Evolutionary conservation across 2,329 filamentous ascomycete genomes (phyloP), one percentile per base, ranked within the genome.

Genomic region (Pyrenophora seminiperda): DNA sequence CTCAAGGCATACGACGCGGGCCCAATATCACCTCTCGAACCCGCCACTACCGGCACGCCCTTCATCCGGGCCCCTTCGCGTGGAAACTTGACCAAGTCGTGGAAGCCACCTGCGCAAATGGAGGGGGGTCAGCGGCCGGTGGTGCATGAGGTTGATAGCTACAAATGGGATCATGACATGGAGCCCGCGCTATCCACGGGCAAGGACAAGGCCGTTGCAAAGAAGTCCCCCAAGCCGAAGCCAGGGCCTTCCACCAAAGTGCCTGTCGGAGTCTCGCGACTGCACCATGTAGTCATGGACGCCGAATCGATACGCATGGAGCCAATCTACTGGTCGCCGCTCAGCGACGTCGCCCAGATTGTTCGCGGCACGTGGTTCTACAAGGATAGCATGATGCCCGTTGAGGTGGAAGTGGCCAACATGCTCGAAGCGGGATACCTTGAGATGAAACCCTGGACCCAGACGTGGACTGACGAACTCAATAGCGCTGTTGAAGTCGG

Each of bases 361-460:
- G 81, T 88, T 49, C 82, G 94, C 58, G 91, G 89, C 1, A 97
- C 93, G 0, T 99, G 94, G 94, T 99, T 99, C 71, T 97, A 97
- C 73, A 89, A 88, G 76, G 92, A 97, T 67, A 93, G 89, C 1
- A 96, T 97, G 91, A 78, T 90, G 50, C 94, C 94, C 0, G 83
- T 99, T 5, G 90, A 96, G 56, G 83, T 90, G 1, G 78, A 84
- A 13, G 87, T 97, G 27, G 91, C 94, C 7, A 99, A 97, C 63
- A 91, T 92, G 71, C 80, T 99, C 1, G 94, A 99, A 71, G 83
- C 86, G n/a, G 92, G 93, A 5, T 99, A 96, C 68, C 78, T 88
- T 47, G 90, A 96, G 65, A 78, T 97, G 41, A 86, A 86, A 45
- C 90, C 91, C 0, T 96, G 93, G 87, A 91, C 89, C 1, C 85